Percentiles rank a stretch among this genome's conserved stretches.
Evolutionary conservation across 768 basidiomycete genomes (phyloP).

Genomic region (Mycena metata): DNA sequence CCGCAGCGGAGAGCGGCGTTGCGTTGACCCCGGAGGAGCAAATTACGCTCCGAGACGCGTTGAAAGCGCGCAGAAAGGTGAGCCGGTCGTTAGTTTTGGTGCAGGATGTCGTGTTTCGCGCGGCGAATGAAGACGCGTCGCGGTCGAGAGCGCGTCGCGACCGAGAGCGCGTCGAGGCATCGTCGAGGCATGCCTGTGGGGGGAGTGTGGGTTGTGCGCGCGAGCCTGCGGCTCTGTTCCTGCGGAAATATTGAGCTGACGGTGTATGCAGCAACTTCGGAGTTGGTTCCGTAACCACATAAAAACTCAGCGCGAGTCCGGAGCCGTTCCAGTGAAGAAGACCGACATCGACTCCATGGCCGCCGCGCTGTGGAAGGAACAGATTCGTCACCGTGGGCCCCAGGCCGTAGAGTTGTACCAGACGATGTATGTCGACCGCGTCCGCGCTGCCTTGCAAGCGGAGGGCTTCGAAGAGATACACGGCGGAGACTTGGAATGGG

Average conservation of each 20-base stretch:
- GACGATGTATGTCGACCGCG: background rate
- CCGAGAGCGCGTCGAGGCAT: no score
- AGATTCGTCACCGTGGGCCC: slow-evolving; percentile 1
- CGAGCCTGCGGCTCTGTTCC: no score
- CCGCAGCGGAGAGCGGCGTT: background rate
- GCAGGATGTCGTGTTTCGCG: background rate
- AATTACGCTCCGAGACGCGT: background rate
- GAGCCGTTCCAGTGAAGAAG: background rate
- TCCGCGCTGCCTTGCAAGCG: background rate
- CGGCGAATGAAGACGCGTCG: background rate
- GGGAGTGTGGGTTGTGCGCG: no score
- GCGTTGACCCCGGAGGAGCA: background rate
- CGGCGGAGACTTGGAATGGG: background rate
- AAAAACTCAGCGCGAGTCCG: background rate
- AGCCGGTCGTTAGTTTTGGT: background rate
- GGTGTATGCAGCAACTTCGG: slow-evolving; percentile 11
- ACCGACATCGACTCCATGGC: background rate
- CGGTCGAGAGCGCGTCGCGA: no score
- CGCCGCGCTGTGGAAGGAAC: background rate
- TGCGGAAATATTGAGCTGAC: background rate
- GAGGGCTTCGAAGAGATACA: background rate
- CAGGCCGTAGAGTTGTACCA: slow-evolving; percentile 12
- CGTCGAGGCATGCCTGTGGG: no score
- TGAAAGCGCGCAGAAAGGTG: background rate
- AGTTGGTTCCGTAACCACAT: slow-evolving; percentile 17